These are phyloP conservation scores for Sergeia podlipaevii DNA, from an alignment of 208 protist genomes.

Conservation along the genomic window DNA sequence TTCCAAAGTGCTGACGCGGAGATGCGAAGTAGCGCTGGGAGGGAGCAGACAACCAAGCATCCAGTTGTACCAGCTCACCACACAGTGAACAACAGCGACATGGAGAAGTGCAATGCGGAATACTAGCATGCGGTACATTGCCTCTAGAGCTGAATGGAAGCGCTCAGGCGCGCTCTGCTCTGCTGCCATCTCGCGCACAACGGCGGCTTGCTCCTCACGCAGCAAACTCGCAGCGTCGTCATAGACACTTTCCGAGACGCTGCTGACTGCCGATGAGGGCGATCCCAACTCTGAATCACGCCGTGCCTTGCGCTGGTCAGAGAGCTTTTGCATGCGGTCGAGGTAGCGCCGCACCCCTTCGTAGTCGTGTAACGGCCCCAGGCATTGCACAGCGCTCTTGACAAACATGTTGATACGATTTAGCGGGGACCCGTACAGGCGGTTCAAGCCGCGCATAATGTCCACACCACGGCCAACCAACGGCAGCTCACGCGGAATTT, in stretches of 20 bases:
- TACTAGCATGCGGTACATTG: constrained; percentile 25
- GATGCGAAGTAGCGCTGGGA: background rate
- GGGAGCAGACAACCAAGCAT: constrained; percentile 15
- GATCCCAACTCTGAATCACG: background rate
- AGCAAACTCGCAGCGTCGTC: constrained; percentile 22
- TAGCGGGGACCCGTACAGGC: constrained; percentile 71
- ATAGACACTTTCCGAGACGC: constrained; percentile 31
- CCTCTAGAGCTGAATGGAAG: constrained; percentile 6
- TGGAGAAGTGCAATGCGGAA: constrained; percentile 37
- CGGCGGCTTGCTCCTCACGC: constrained; percentile 30
- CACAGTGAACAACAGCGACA: constrained; percentile 23
- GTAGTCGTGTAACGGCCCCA: constrained; percentile 56
- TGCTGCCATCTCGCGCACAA: constrained; percentile 21
- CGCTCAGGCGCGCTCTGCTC: constrained; percentile 5
- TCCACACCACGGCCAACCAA: constrained; percentile 75
- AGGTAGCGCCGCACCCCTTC: constrained; percentile 52
- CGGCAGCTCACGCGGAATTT: constrained; percentile 65
- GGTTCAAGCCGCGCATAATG: constrained; percentile 78
- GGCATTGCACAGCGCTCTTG: constrained; percentile 38
- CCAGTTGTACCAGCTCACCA: constrained; percentile 41
- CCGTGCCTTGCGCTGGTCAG: constrained; percentile 7
- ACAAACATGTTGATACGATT: constrained; percentile 83
- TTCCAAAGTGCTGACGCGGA: constrained; percentile 28
- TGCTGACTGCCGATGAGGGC: background rate
- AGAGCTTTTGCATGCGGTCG: constrained; percentile 15